Evolutionary conservation across 176 grass and related monocot genomes (phyloP).

Genomic region (Avena eriantha): DNA sequence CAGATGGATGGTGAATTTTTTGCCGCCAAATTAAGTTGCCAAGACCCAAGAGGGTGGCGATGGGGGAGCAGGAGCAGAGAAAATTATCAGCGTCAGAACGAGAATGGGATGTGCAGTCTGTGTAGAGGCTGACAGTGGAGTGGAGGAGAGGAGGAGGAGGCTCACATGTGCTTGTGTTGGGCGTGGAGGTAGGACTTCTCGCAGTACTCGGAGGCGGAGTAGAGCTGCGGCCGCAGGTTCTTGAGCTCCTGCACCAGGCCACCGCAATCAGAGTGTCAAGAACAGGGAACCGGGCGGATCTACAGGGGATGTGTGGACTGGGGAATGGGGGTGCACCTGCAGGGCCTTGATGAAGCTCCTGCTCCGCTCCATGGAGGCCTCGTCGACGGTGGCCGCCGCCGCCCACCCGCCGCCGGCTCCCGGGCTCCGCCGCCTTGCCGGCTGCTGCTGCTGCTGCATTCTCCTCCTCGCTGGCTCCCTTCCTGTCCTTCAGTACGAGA

Average conservation of each 20-base stretch:
- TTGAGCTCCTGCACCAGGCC: conserved; percentile 76
- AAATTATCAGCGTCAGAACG: too few species aligned
- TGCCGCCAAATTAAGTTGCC: too few species aligned
- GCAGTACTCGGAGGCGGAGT: conserved; percentile 94
- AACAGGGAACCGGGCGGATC: conserved; percentile 25
- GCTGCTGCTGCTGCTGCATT: conserved; percentile 42
- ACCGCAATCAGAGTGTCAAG: conserved; percentile 21
- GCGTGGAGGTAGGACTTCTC: conserved; percentile 92
- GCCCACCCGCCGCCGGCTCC: conserved; percentile 4
- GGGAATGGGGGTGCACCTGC: conserved; percentile 58
- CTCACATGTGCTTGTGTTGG: conserved; percentile 91
- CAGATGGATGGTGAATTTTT: too few species aligned
- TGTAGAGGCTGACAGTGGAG: too few species aligned
- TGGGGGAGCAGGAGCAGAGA: too few species aligned
- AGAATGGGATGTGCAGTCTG: too few species aligned
- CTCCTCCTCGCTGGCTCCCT: background rate
- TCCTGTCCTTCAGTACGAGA: background rate
- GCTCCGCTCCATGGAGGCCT: conserved; percentile 96
- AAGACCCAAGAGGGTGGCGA: too few species aligned
- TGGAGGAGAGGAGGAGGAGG: too few species aligned
- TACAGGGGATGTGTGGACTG: conserved; percentile 26
- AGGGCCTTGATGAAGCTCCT: conserved; percentile 97
- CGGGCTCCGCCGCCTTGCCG: conserved; percentile 39
- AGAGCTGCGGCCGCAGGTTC: conserved; percentile 96
- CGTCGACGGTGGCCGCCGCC: conserved; percentile 67